Percentiles rank a stretch among this genome's conserved stretches.
Conservation (phyloP, 2,329 filamentous ascomycete species). For the Microdochium paspali region DNA sequence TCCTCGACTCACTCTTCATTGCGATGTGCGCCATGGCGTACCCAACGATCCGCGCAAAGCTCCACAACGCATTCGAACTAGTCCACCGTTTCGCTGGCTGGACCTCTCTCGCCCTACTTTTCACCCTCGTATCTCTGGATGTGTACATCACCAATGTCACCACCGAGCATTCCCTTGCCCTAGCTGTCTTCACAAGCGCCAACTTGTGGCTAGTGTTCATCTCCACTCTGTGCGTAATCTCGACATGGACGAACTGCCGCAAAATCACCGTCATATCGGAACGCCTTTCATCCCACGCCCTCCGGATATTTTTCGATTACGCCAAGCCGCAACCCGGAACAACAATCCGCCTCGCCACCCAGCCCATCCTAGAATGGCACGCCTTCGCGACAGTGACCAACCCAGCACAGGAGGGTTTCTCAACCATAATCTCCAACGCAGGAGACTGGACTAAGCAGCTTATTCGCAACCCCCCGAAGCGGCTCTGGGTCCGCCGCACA, state of each 20-base stretch:
- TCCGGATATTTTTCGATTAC: slow-evolving; percentile 49
- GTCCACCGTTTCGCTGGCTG: slow-evolving; percentile 50
- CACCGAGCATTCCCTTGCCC: slow-evolving; percentile 12
- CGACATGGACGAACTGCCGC: slow-evolving; percentile 54
- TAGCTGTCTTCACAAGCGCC: slow-evolving; percentile 28
- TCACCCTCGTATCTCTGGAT: slow-evolving; percentile 28
- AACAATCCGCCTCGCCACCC: slow-evolving; percentile 40
- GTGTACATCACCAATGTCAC: slow-evolving; percentile 22
- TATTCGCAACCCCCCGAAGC: slow-evolving; percentile 42
- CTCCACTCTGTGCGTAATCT: slow-evolving; percentile 44
- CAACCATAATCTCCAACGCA: slow-evolving; percentile 48
- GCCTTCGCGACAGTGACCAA: slow-evolving; percentile 51
- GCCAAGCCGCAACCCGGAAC: slow-evolving; percentile 34
- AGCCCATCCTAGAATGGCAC: slow-evolving; percentile 51
- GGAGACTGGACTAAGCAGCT: slow-evolving; percentile 54
- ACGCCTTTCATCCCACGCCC: slow-evolving; percentile 50
- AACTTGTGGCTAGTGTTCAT: slow-evolving; percentile 48
- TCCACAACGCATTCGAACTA: slow-evolving; percentile 47
- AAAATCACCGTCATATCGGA: slow-evolving; percentile 46
- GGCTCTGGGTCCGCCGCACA: slow-evolving; percentile 51
- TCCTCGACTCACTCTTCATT: slow-evolving; percentile 36
- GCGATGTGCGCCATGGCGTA: slow-evolving; percentile 39
- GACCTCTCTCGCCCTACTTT: slow-evolving; percentile 34
- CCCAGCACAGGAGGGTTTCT: slow-evolving; percentile 33
- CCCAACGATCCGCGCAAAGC: slow-evolving; percentile 36